Conservation (phyloP, 805 yeast species). For the Priceomyces castillae region DNA sequence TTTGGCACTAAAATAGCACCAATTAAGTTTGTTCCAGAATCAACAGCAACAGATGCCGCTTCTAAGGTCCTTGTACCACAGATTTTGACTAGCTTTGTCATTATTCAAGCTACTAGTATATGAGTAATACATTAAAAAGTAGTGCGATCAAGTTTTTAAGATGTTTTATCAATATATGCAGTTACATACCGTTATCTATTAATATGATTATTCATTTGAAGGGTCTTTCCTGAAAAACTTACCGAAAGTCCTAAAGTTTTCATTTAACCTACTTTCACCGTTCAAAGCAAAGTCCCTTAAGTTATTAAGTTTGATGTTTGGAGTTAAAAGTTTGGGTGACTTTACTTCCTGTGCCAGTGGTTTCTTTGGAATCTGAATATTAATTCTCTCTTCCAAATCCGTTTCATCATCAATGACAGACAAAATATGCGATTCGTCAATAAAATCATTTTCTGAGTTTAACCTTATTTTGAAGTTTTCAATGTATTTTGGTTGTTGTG, state of each 20-base stretch:
- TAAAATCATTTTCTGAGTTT: conserved; percentile 23
- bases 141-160: no score
- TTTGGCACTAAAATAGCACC: conserved; percentile 89
- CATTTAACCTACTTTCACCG: conserved; percentile 64
- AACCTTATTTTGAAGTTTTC: conserved; percentile 39
- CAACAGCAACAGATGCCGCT: conserved; percentile 70
- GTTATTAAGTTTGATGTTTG: conserved; percentile 39
- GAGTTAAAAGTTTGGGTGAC: conserved; percentile 26
- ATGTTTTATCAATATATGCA: no score
- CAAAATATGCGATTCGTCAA: conserved; percentile 29
- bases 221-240: conserved; percentile 44
- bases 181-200: neutral
- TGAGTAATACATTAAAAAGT: no score
- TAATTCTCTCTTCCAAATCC: conserved; percentile 1
- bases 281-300: conserved; percentile 44
- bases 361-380: neutral
- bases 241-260: conserved; percentile 62
- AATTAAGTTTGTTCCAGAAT: conserved; percentile 67
- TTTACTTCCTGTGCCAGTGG: conserved; percentile 16
- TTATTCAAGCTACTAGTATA: no score
- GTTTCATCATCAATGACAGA: conserved; percentile 29
- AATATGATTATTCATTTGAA: conserved; percentile 9
- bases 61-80: conserved; percentile 75
- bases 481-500: conserved; percentile 28
- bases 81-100: conserved; percentile 59